Conservation (phyloP, 164 flowering plant species). For the Dillenia suffruticosa region DNA sequence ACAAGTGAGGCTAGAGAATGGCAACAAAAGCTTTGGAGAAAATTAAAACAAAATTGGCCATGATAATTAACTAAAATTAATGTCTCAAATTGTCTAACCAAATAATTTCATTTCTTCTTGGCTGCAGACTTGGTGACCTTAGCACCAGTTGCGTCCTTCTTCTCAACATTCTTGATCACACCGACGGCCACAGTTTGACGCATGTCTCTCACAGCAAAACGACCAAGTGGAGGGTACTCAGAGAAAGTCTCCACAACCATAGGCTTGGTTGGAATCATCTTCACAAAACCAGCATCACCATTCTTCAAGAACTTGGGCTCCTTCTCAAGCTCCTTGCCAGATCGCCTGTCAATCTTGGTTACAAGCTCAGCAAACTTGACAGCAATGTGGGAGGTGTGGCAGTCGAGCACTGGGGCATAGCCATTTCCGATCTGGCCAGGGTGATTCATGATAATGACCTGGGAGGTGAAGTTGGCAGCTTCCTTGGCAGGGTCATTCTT, state of each 20-base stretch:
- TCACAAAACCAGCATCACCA: constrained; percentile 27
- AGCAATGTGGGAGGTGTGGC: too few species aligned
- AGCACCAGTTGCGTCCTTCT: constrained; percentile 3
- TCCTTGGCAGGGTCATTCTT: too few species aligned
- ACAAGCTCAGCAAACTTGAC: constrained; percentile 8
- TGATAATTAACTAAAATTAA: too few species aligned
- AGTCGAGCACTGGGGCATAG: too few species aligned
- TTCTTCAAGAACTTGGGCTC: constrained; percentile 31
- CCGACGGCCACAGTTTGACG: constrained; percentile 22
- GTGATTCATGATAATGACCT: too few species aligned
- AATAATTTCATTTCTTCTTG: too few species aligned
- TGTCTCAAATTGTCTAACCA: background rate
- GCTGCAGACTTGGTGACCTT: too few species aligned
- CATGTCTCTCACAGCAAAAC: constrained; percentile 25
- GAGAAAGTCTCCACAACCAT: constrained; percentile 33
- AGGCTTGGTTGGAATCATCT: constrained; percentile 34
- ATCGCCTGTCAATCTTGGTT: constrained; percentile 26
- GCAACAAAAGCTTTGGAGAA: constrained; percentile 1
- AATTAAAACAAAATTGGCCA: too few species aligned
- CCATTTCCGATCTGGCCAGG: too few species aligned
- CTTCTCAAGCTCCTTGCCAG: constrained; percentile 29
- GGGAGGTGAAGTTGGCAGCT: too few species aligned
- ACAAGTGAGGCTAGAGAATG: constrained; percentile 10
- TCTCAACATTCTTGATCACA: constrained; percentile 3
- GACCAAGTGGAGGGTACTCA: constrained; percentile 26